Evolutionary conservation across 179 eudicot genomes (phyloP), one percentile per base, ranked within the genome.

Genomic region (Corrigiola litoralis): DNA sequence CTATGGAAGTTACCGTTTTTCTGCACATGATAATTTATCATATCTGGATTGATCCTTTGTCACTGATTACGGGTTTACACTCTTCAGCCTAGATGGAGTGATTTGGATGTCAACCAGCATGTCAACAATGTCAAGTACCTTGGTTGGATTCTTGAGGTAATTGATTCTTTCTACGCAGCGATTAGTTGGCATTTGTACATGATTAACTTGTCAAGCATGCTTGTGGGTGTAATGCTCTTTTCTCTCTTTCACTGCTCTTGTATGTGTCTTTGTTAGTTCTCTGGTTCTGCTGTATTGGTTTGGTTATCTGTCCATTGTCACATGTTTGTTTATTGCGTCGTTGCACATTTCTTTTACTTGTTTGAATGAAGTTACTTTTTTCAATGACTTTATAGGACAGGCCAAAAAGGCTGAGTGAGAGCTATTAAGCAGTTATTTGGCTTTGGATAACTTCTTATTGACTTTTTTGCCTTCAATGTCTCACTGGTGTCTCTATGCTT

Each of bases 121-220:
- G 98, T 89, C 71, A 92, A 92, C 78, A 92, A 92, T 69, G 96
- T 87, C 58, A 92, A 92, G 74, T 92, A 92, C 78, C 77, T 92
- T 57, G 91, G 91, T 12, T 92, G 95, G 96, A 79, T 92, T 75
- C 91, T 92, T 66, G 98, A 92, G 98, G 96, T 92, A 80, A 48
- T n/a, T 5, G 3, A 44, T 74, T 31, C 18, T 20, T 41, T 34
- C 18, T 24, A n/a, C n/a, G n/a, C n/a, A n/a, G n/a, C n/a, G n/a
- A n/a, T n/a, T 20, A 27, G 40, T 9, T 6, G 20, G 18, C 21
- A 12, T 66, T 10, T 5, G 6, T 37, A 20, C 50, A 29, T 31
- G 59, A 31, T 31, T 54, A 2, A 65, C 4, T 29, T 47, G 20
- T 25, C 13, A 37, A n/a, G n/a, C n/a, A 31, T 23, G 41, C 29